Percentiles rank a stretch among this genome's conserved stretches.
Conservation (phyloP, 2,329 filamentous ascomycete genomes). For the Colletotrichum paranaense region DNA sequence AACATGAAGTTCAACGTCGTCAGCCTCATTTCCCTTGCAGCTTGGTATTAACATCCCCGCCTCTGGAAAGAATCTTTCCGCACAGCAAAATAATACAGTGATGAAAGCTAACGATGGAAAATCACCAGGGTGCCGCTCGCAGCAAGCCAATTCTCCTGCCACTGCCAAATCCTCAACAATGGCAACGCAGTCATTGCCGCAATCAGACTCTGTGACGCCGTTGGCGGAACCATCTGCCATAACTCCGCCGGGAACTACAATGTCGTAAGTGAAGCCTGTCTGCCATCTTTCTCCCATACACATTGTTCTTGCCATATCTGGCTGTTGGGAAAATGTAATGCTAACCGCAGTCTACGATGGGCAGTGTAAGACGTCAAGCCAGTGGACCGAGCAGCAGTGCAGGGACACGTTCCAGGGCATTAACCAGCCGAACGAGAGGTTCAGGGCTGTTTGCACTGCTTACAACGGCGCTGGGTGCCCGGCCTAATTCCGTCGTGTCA, state of each 20-base stretch:
- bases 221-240: background rate
- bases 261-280: background rate
- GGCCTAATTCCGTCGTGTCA: background rate
- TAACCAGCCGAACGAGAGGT: background rate
- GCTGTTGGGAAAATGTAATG: too few species aligned
- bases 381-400: background rate
- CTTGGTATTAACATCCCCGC: background rate
- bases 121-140: background rate
- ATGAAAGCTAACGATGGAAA: background rate
- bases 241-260: background rate
- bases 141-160: background rate
- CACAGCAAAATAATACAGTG: background rate
- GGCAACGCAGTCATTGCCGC: background rate
- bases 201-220: background rate
- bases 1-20: conserved; percentile 14
- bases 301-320: too few species aligned
- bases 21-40: background rate
- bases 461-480: background rate
- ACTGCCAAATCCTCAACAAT: background rate
- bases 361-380: background rate
- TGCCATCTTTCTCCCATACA: background rate
- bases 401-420: background rate
- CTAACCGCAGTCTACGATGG: background rate
- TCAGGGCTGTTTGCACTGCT: background rate
- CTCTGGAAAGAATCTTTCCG: too few species aligned